Percentiles rank a stretch among this genome's conserved stretches.
Evolutionary conservation across 495 filamentous ascomycete genomes (phyloP).

Genomic region (Cladorrhinum samala): DNA sequence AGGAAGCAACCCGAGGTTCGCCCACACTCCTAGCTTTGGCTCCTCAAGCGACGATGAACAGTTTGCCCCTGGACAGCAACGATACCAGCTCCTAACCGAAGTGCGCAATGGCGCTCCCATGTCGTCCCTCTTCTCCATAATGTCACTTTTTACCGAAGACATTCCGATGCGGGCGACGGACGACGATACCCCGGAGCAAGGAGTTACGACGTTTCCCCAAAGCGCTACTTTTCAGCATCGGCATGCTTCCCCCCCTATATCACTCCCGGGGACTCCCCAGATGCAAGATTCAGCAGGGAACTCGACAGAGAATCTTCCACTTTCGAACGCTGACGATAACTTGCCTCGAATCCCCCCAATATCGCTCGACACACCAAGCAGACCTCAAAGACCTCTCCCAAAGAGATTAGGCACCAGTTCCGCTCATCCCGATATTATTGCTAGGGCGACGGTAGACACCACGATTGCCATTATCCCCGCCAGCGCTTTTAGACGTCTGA

Average conservation of each 20-base stretch:
- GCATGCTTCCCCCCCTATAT: slow-evolving; percentile 26
- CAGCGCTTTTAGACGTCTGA: slow-evolving; percentile 87
- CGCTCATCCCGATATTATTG: slow-evolving; percentile 93
- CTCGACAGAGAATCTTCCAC: slow-evolving; percentile 11
- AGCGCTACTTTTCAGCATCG: slow-evolving; percentile 45
- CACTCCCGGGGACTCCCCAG: slow-evolving; percentile 27
- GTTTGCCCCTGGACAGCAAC: slow-evolving; percentile 53
- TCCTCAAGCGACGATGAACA: slow-evolving; percentile 60
- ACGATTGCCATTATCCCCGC: slow-evolving; percentile 98
- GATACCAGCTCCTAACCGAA: slow-evolving; percentile 88
- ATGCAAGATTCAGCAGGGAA: slow-evolving; percentile 21
- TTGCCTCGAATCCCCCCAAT: slow-evolving; percentile 60
- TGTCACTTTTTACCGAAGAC: slow-evolving; percentile 94
- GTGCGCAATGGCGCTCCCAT: slow-evolving; percentile 98
- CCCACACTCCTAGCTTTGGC: slow-evolving; percentile 10
- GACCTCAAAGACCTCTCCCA: slow-evolving; percentile 30
- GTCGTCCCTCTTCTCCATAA: slow-evolving; percentile 95
- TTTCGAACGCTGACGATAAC: slow-evolving; percentile 17
- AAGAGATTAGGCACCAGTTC: slow-evolving; percentile 57
- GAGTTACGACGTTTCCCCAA: slow-evolving; percentile 31
- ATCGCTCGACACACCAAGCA: slow-evolving; percentile 51
- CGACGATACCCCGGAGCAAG: slow-evolving; percentile 44
- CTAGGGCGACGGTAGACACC: slow-evolving; percentile 91
- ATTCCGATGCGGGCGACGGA: slow-evolving; percentile 66
- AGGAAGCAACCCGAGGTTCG: slow-evolving; percentile 42